Conservation (phyloP, 1,139 yeast species). For the Kodamaea alishanica region DNA sequence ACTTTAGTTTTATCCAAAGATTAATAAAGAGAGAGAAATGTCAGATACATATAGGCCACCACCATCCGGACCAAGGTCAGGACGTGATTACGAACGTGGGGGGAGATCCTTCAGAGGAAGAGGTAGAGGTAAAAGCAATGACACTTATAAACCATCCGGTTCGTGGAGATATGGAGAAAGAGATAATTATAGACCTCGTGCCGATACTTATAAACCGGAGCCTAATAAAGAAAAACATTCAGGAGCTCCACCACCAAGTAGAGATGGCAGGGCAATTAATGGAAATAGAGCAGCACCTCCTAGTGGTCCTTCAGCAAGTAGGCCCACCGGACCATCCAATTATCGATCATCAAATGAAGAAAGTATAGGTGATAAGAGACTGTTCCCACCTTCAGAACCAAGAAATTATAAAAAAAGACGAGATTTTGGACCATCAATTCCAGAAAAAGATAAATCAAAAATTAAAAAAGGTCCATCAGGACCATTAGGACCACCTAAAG, state of each 20-base stretch:
- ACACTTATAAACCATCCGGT: conserved; percentile 9
- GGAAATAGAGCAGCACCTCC: conserved; percentile 1
- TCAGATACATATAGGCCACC: conserved; percentile 45
- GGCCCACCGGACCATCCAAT: conserved; percentile 6
- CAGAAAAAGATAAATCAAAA: not conserved
- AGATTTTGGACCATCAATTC: conserved; percentile 8
- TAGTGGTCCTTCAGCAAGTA: conserved; percentile 1
- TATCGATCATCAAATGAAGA: conserved; percentile 3
- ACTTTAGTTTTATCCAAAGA: not conserved
- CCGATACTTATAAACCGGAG: conserved; percentile 11
- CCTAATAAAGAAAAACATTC: conserved; percentile 1
- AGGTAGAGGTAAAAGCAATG: conserved; percentile 2
- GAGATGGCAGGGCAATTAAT: conserved; percentile 4
- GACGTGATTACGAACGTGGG: conserved; percentile 3
- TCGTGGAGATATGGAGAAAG: conserved; percentile 10
- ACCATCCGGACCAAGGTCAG: conserved; percentile 33
- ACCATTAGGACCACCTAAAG: not conserved
- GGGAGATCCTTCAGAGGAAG: conserved; percentile 1
- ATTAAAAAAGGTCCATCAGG: conserved; percentile 9
- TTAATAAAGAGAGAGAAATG: conserved; percentile 20
- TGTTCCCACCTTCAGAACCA: conserved; percentile 20
- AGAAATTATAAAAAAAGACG: conserved; percentile 17
- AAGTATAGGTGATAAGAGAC: conserved; percentile 14
- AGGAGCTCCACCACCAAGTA: conserved; percentile 2
- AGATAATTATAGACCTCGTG: conserved; percentile 12